Base-by-base conservation (phyloP, 2,329 filamentous ascomycete genomes). In the Botrytis medusae region DNA sequence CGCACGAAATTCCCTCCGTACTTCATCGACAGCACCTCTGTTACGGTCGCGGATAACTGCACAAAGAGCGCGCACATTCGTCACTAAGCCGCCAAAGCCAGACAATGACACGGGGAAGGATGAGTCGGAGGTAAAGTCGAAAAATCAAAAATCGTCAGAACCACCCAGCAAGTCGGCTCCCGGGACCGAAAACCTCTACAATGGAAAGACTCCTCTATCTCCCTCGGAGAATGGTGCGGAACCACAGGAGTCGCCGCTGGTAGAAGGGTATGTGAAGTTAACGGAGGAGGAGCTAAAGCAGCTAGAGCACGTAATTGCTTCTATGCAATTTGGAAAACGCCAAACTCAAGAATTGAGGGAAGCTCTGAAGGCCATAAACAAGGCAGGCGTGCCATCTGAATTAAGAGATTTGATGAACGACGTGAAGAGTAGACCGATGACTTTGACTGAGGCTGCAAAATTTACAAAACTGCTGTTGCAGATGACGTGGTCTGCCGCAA, bases 351-450 rank as follows among this genome's bases (percentile, higher is more conserved):
- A 85, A 86, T 82, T 94, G 74, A 86, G 89, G 74, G 85, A 88
- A 65, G 85, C 90, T 14, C 83, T 92, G n/a, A 83, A 87, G 74
- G 84, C 87, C 42, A 86, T 95, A 74, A 89, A 90, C 83, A 85
- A 86, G 74, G 86, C 90, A 60, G 94, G 94, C 16, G 88, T 94
- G 25, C 93, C 93, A 1, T 78, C 83, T 34, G 93, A 82, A 81
- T 83, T 79, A 83, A 85, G 40, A 81, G 87, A 79, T 73, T 81
- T 80, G 75, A 79, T 78, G 71, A 80, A 77, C 37, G 77, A 79
- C 32, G 75, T 77, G 57, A 79, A 74, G 64, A 77, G 77, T 73
- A 77, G 80, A 73, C 75, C 74, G 60, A 74, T 78, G 75, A 77
- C 76, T 51, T 75, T 81, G 37, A 74, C 76, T 29, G 72, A 73